Percentiles rank a stretch among this genome's conserved stretches.
Conservation (phyloP, 352 stramenopile species). For the Heterotrichella gracilis region DNA sequence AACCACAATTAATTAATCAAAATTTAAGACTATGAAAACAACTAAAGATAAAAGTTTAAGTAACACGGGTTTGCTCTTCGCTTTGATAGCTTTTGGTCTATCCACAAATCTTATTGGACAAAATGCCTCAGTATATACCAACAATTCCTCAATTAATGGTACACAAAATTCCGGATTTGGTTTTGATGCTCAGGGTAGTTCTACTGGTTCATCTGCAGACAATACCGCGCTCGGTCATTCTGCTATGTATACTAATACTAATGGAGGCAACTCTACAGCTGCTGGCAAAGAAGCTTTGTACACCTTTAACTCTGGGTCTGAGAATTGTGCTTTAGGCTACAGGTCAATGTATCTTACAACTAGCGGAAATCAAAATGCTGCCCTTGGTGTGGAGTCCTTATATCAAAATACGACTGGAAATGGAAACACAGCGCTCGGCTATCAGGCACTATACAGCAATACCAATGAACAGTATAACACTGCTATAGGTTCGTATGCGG, state of each 20-base stretch:
- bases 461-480: neutral
- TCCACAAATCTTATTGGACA: too few relatives aligned
- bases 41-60: too few relatives aligned
- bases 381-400: neutral
- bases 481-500: neutral
- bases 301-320: neutral
- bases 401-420: neutral
- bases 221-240: neutral
- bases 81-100: too few relatives aligned
- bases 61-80: too few relatives aligned
- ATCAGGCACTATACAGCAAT: neutral
- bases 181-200: too few relatives aligned
- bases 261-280: neutral
- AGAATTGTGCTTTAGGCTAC: neutral
- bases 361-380: neutral
- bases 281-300: neutral
- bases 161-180: constrained; percentile 12
- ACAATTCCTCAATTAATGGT: too few relatives aligned
- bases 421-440: neutral
- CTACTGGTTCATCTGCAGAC: neutral
- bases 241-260: neutral
- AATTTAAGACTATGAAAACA: too few relatives aligned
- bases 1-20: too few relatives aligned
- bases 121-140: too few relatives aligned
- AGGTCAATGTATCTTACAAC: neutral